Evolutionary conservation across 768 basidiomycete genomes (phyloP), one percentile per base, ranked within the genome.

Genomic region (Kwoniella sp.): DNA sequence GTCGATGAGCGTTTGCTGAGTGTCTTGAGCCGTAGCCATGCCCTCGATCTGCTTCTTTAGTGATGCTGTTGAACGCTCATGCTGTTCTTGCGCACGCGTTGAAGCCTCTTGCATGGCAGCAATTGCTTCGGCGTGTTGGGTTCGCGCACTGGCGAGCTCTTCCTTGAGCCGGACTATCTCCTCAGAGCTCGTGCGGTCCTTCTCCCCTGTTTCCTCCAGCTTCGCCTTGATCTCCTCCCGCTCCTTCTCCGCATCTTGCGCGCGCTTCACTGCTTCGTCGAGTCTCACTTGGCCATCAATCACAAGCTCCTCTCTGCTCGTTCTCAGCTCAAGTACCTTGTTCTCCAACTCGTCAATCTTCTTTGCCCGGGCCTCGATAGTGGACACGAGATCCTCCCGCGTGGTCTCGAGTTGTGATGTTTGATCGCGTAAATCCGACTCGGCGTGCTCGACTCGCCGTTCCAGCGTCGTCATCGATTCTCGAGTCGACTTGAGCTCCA

Each of bases 341-440:
- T 52, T 59, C 47, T 77, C 73, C 22, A 77, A 63, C 24, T 69
- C 47, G 29, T 70, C 74, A 26, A 76, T 70, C 46, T 67, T 69
- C 9, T 40, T 46, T 5, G 64, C 36, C 49, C 68, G 68, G 21
- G 66, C 68, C 1, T 67, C 62, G 46, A 73, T 63, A 15, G 65
- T 71, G 2, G 56, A 25, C 17, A 72, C 68, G 13, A 76, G 57
- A 25, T 76, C 70, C 15, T 58, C 27, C 6, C 69, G 61, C 15
- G 70, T 70, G 9, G 52, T 33, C 52, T 72, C 69, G 13, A 74
- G 65, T 53, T 71, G 65, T 10, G 49, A 60, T 22, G 64, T 67
- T 25, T 40, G 54, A 26, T 73, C 71, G 15, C 64, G 51, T 4
- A 65, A n/a, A 13, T 57, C 44, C 47, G 51, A 46, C 27, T 72